phyloP scores from a whole-genome alignment of 1,284 basidiomycete genomes.

The Hymenochaete sp. region DNA sequence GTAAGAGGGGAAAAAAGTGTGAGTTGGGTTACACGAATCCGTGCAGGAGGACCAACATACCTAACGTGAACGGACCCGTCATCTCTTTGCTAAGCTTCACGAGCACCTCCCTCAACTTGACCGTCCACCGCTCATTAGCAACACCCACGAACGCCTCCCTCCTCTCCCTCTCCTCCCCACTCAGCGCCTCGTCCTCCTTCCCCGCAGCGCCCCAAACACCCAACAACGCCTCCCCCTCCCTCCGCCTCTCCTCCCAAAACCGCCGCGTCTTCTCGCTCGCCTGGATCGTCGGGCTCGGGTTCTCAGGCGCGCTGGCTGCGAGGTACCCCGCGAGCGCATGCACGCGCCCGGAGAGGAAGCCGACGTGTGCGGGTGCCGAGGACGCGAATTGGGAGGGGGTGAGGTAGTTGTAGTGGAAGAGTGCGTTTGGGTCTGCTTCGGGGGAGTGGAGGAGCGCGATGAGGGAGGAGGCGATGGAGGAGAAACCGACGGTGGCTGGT shows the following conservation, averaged over 20 bases:
- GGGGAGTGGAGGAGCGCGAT: constrained; percentile 59
- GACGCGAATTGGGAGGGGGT: constrained; percentile 23
- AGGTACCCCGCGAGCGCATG: constrained; percentile 49
- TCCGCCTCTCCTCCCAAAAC: constrained; percentile 50
- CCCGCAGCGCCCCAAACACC: constrained; percentile 38
- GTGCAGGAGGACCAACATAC: constrained; percentile 30
- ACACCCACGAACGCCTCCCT: constrained; percentile 31
- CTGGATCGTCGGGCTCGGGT: constrained; percentile 35
- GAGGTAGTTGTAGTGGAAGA: constrained; percentile 43
- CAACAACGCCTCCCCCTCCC: constrained; percentile 36
- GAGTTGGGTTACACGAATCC: constrained; percentile 6
- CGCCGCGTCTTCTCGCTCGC: constrained; percentile 54
- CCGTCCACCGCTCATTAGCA: constrained; percentile 34
- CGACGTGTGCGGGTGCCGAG: neutral
- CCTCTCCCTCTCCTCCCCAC: constrained; percentile 24
- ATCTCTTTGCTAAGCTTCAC: constrained; percentile 47
- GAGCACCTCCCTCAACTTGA: constrained; percentile 37
- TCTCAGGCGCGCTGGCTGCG: constrained; percentile 37
- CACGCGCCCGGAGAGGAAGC: constrained; percentile 40
- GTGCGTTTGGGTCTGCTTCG: constrained; percentile 41
- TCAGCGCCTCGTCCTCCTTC: constrained; percentile 32
- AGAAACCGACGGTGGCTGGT: constrained; percentile 73
- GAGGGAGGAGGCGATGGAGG: constrained; percentile 46
- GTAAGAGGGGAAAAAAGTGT: constrained; percentile 24
- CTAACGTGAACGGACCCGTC: constrained; percentile 64